Conservation (phyloP, 1,284 basidiomycete species). For the Porphyrellus sp. region DNA sequence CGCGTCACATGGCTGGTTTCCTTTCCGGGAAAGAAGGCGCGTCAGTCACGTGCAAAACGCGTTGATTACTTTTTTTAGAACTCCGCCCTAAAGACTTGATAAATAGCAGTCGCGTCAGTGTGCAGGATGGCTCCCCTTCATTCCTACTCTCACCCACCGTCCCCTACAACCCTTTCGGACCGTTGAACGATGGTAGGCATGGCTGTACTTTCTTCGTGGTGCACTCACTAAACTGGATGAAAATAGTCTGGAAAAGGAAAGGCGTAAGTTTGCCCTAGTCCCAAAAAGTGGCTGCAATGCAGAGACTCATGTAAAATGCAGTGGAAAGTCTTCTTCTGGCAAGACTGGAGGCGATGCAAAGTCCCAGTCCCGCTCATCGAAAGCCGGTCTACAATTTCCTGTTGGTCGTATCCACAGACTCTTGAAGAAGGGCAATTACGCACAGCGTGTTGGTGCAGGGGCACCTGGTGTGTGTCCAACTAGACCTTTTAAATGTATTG, state of each 20-base stretch:
- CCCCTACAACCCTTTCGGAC: not conserved
- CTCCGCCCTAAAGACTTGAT: conserved; percentile 33
- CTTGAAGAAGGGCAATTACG: conserved; percentile 79
- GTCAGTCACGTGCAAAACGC: conserved; percentile 36
- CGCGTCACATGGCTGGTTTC: conserved; percentile 16
- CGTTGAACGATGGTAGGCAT: conserved; percentile 26
- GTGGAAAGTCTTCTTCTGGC: conserved; percentile 57
- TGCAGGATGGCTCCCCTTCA: conserved; percentile 2
- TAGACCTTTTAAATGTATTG: not conserved
- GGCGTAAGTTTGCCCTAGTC: conserved; percentile 36
- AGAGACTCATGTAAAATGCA: conserved; percentile 20
- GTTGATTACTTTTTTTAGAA: conserved; percentile 33
- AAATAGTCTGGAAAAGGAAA: conserved; percentile 55
- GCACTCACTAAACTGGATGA: conserved; percentile 1
- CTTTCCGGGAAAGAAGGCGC: conserved; percentile 24
- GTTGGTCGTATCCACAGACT: conserved; percentile 87
- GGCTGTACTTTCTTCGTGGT: not conserved
- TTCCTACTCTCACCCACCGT: conserved; percentile 10
- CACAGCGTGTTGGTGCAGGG: conserved; percentile 65
- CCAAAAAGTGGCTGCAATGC: not conserved
- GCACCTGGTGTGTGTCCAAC: conserved; percentile 64
- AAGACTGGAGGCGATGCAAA: conserved; percentile 51
- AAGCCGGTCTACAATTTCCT: conserved; percentile 81
- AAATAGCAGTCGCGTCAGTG: conserved; percentile 32
- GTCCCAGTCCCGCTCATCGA: conserved; percentile 68